A percentile compares a stretch with the other conserved stretches of the same genome.
These are phyloP conservation scores for Plasmodium billcollinsi DNA, from an alignment of 169 alveolate species.

Conservation along the genomic window DNA sequence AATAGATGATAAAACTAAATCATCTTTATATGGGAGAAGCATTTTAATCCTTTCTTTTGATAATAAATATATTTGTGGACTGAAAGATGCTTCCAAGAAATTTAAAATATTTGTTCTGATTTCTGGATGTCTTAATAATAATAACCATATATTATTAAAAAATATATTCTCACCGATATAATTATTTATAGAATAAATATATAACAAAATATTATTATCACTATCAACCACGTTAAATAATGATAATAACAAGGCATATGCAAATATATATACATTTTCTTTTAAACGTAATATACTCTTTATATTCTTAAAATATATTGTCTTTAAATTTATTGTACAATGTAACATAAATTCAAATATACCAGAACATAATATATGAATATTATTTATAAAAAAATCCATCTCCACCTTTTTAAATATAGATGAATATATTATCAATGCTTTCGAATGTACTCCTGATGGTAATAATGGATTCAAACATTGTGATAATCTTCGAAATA, in stretches of 20 bases:
- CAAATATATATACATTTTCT: conserved; percentile 87
- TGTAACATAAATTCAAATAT: conserved; percentile 92
- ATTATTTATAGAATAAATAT: conserved; percentile 83
- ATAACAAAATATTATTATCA: conserved; percentile 87
- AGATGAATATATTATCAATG: conserved; percentile 91
- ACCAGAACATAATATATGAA: conserved; percentile 93
- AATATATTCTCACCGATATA: conserved; percentile 87
- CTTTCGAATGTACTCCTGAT: conserved; percentile 93
- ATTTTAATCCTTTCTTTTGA: conserved; percentile 80
- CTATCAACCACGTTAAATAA: conserved; percentile 90
- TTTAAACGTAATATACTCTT: conserved; percentile 88
- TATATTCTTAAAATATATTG: conserved; percentile 89
- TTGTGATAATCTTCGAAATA: conserved; percentile 93
- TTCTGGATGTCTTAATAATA: conserved; percentile 84
- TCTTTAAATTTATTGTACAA: conserved; percentile 91
- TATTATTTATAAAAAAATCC: conserved; percentile 88
- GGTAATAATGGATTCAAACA: conserved; percentile 94
- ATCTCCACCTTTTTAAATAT: conserved; percentile 90
- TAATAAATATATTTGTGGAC: conserved; percentile 81
- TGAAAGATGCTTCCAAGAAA: conserved; percentile 85
- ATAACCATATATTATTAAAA: conserved; percentile 89
- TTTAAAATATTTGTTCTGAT: conserved; percentile 86
- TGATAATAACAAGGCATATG: conserved; percentile 88
- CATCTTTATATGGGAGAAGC: conserved; percentile 85
- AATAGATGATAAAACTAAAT: conserved; percentile 84